Evolutionary conservation across 2,329 filamentous ascomycete genomes (phyloP).

Genomic region (Penicillium sp.): DNA sequence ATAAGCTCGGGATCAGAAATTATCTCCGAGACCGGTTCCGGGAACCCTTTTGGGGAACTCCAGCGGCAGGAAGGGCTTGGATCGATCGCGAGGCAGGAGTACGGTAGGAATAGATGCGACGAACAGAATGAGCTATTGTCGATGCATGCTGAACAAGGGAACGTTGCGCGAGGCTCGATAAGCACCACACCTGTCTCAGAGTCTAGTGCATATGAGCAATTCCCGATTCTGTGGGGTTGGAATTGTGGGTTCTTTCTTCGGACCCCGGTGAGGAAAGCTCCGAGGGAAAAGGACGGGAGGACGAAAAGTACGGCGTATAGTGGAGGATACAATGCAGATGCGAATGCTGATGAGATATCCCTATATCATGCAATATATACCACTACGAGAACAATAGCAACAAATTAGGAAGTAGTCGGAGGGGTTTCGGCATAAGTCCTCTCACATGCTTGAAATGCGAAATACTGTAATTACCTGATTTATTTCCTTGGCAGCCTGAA

Average conservation of each 20-base stretch:
- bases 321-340: background rate
- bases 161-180: slow-evolving; percentile 4
- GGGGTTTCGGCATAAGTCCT: slow-evolving; percentile 1
- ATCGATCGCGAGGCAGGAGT: background rate
- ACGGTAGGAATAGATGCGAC: background rate
- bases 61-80: background rate
- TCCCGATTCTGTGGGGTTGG: slow-evolving; percentile 31
- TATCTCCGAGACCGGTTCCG: slow-evolving; percentile 10
- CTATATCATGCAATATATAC: background rate
- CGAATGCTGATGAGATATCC: background rate
- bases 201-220: slow-evolving; percentile 14
- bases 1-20: slow-evolving; percentile 7
- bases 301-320: background rate
- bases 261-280: slow-evolving; percentile 35
- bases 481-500: background rate
- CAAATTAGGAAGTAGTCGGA: background rate
- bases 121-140: slow-evolving; percentile 1
- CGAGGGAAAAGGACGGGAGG: slow-evolving; percentile 14
- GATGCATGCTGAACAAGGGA: slow-evolving; percentile 9
- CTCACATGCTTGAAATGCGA: slow-evolving; percentile 1
- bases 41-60: slow-evolving; percentile 7
- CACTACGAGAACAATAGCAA: background rate
- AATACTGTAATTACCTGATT: background rate
- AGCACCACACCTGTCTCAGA: slow-evolving; percentile 5
- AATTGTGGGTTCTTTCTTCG: slow-evolving; percentile 30